Evolutionary conservation across 495 filamentous ascomycete species (phyloP), one percentile per base, ranked within the genome.

Genomic region (Daldinia caldariorum): DNA sequence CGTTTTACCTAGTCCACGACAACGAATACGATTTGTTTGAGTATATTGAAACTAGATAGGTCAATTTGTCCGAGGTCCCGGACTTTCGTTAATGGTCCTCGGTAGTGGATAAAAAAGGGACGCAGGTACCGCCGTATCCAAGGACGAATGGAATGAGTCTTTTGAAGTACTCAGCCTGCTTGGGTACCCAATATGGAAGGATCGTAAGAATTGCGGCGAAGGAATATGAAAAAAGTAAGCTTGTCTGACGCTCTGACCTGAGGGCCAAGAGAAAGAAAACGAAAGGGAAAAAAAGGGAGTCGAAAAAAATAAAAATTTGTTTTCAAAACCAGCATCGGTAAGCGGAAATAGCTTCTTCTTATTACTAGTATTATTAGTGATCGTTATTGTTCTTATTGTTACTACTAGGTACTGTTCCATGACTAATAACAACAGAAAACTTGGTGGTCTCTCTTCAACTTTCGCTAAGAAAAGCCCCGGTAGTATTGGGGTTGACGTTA

Each of bases 201-300:
- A 72, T 68, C 31, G 56, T 67, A 72, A 72, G 49, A 67, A 61
- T 58, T 9, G 31, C 60, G 61, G 55, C 64, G 61, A 35, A 38
- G 31, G 53, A 37, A 56, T 18, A 61, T 58, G 55, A 35, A 63
- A 63, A 58, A 71, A 64, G 69, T 67, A 63, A 67, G 69, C 69
- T 67, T 60, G 64, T 72, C 64, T 60, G 64, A 67, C 64, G 60
- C 38, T 67, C 61, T 20, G 55, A 67, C 69, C 47, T 20, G 62
- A 54, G 45, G 22, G 35, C 29, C 26, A 26, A 26, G 8, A 61
- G 31, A 16, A 67, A 63, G 39, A 16, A 16, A 20, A 20, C 18
- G 32, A 38, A 22, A 16, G 53, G 4, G 12, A 0, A 29, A 57
- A 31, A 26, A 34, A 32, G 43, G 61, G 38, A 26, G 39, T 13